A percentile compares a stretch with the other conserved stretches of the same genome.
Evolutionary conservation across 805 yeast species (phyloP).

Genomic region (Nakazawaea anatomiae): DNA sequence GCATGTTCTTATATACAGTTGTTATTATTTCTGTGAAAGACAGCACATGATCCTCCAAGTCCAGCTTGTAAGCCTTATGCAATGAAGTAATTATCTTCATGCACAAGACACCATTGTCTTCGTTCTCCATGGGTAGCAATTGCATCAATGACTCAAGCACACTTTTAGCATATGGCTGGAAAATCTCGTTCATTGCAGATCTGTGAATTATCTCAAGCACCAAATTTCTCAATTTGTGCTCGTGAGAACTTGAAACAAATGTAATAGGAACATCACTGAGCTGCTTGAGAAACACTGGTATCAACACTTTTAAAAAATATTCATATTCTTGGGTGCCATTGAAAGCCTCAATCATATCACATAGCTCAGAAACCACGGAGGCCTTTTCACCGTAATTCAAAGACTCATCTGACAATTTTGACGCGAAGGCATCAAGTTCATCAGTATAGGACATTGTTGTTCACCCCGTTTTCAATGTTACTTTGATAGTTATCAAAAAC

Average conservation of each 20-base stretch:
- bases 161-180: slow-evolving; percentile 61
- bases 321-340: slow-evolving; percentile 80
- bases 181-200: slow-evolving; percentile 74
- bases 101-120: slow-evolving; percentile 89
- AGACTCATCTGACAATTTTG: slow-evolving; percentile 49
- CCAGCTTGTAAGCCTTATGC: slow-evolving; percentile 76
- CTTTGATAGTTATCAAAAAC: too few relatives aligned
- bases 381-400: slow-evolving; percentile 57
- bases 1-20: slow-evolving; percentile 74
- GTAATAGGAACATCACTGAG: slow-evolving; percentile 69
- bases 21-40: slow-evolving; percentile 74
- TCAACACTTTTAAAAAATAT: slow-evolving; percentile 57
- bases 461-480: not conserved
- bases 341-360: slow-evolving; percentile 82
- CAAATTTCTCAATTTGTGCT: slow-evolving; percentile 72
- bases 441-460: slow-evolving; percentile 35
- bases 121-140: slow-evolving; percentile 73
- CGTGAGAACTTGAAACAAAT: slow-evolving; percentile 58
- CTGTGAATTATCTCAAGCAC: slow-evolving; percentile 77
- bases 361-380: slow-evolving; percentile 69
- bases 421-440: slow-evolving; percentile 65
- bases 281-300: slow-evolving; percentile 64
- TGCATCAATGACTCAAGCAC: slow-evolving; percentile 55
- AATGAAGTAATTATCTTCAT: slow-evolving; percentile 81
- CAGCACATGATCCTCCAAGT: slow-evolving; percentile 63